phyloP scores from a whole-genome alignment of 768 basidiomycete genomes.

The Podaxis mareebaensis region DNA sequence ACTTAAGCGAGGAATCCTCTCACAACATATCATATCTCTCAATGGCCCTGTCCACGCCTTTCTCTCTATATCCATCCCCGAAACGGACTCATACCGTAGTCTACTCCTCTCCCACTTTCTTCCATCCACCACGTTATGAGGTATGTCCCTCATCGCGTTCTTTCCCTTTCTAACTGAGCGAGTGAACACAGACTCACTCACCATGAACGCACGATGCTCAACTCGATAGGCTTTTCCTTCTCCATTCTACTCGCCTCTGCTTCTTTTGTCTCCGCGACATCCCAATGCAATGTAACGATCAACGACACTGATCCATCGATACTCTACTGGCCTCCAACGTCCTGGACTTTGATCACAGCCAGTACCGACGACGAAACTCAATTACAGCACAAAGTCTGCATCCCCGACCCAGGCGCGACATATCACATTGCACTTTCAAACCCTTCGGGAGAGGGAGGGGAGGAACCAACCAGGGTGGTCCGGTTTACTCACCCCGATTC shows the following conservation, averaged over 20 bases:
- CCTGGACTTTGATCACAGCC: constrained; percentile 34
- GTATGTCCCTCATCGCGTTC: not conserved
- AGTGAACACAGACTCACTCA: not conserved
- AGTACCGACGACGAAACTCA: not conserved
- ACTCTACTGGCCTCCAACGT: constrained; percentile 33
- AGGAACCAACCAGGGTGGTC: not conserved
- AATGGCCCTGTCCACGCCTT: constrained; percentile 3
- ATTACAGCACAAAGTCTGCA: not conserved
- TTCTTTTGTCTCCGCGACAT: not conserved
- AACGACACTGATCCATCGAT: constrained; percentile 40
- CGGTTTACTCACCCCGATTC: not conserved
- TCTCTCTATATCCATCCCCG: not conserved
- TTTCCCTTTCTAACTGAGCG: not conserved
- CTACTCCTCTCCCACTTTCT: not conserved
- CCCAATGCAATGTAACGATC: constrained; percentile 32
- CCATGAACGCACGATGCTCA: not conserved
- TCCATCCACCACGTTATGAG: not conserved
- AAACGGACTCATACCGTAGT: not conserved
- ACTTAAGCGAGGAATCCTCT: constrained; percentile 5
- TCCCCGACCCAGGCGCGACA: not conserved
- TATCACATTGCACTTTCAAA: not conserved
- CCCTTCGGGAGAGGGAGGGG: not conserved
- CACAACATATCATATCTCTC: not conserved
- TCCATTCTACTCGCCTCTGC: not conserved
- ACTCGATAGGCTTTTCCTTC: not conserved